A percentile compares a stretch with the other conserved stretches of the same genome.
Evolutionary conservation across 805 yeast species (phyloP).

Genomic region (Hagleromyces aurorensis): DNA sequence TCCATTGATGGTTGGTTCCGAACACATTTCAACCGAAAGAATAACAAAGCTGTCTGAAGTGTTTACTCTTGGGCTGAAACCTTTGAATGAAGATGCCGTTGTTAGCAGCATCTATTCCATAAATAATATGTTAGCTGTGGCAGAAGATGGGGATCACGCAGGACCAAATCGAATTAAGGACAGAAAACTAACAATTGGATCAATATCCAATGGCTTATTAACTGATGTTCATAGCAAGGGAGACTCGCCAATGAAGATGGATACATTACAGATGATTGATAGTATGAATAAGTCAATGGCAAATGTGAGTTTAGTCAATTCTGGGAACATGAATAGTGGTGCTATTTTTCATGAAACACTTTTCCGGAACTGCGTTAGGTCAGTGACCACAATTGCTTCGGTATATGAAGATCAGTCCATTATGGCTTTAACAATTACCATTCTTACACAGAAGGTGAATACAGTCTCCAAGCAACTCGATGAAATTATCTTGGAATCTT

Average conservation of each 20-base stretch:
- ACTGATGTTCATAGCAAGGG: conserved; percentile 3
- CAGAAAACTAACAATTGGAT: conserved; percentile 26
- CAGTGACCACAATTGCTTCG: conserved; percentile 58
- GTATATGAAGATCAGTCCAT: conserved; percentile 64
- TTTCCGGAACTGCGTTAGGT: conserved; percentile 59
- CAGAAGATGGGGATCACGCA: conserved; percentile 35
- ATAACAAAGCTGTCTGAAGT: conserved; percentile 48
- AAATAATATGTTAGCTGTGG: conserved; percentile 60
- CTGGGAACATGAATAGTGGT: conserved; percentile 6
- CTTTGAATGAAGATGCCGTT: conserved; percentile 70
- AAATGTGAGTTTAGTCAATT: conserved; percentile 9
- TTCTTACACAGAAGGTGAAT: conserved; percentile 68
- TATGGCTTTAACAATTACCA: conserved; percentile 68
- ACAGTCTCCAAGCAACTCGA: conserved; percentile 46
- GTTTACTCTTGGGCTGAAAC: conserved; percentile 59
- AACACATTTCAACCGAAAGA: conserved; percentile 38
- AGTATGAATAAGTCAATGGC: conserved; percentile 5
- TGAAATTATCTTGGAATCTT: conserved; percentile 47
- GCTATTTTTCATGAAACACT: conserved; percentile 24
- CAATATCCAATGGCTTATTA: conserved; percentile 9
- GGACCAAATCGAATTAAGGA: conserved; percentile 31
- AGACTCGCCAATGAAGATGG: conserved; percentile 8
- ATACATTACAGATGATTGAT: conserved; percentile 13
- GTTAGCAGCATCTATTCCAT: conserved; percentile 80
- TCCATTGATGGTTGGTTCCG: conserved; percentile 51